Base-by-base conservation (phyloP, 495 filamentous ascomycete genomes). In the Articulospora tetracladia region DNA sequence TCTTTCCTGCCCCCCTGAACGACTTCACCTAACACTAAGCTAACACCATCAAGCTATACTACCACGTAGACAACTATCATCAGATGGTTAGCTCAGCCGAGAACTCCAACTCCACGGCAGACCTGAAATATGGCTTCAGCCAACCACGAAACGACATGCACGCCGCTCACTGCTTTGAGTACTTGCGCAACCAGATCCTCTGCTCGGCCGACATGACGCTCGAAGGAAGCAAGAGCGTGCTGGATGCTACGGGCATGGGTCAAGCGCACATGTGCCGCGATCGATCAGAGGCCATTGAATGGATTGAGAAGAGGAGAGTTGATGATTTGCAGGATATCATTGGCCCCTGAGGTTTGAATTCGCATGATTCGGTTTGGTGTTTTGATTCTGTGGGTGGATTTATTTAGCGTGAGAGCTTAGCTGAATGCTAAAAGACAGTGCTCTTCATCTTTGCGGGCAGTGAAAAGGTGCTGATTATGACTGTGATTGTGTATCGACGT, bases 271-370 rank as follows among this genome's bases (percentile, higher is more conserved):
- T 71, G 55, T 71, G 69, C 58, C 50, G 69, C 30, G 60, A 71
- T 60, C 36, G 69, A n/a, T 58, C 52, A 1, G 67, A 69, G 51
- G 69, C 69, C 0, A 59, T 71, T 24, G 27, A 49, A 20, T 71
- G 69, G 69, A 71, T 71, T 63, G 67, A 71, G 53, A 59, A 63
- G 32, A 65, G 68, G 44, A 69, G 69, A 55, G 61, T 68, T 1
- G 69, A 71, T 68, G 67, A 69, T 63, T 58, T 70, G 25, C 67
- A 68, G 47, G 61, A 59, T 64, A 68, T 70, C 57, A 63, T 71
- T 55, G 69, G 69, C 7, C 64, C 67, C 55, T 63, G 32, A 44
- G 23, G 23, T 25, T 56, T 53, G n/a, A 55, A n/a, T n/a, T n/a
- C n/a, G n/a, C n/a, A n/a, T n/a, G n/a, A n/a, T n/a, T n/a, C n/a